Conservation (phyloP, 495 filamentous ascomycete species). For the Penicillium taxi region DNA sequence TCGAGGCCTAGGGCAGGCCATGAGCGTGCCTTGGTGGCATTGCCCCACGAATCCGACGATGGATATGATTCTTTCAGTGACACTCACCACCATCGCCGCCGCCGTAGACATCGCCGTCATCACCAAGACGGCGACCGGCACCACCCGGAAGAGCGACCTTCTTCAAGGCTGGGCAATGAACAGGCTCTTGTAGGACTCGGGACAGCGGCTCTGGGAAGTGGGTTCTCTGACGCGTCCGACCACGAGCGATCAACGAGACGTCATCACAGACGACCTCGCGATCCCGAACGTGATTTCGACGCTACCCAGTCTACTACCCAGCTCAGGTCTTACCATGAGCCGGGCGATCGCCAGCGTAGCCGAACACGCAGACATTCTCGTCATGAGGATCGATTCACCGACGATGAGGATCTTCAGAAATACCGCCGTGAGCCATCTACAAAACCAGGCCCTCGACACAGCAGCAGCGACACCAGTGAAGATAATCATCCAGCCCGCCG, state of each 20-base stretch:
- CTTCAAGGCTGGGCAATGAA: constrained; percentile 6
- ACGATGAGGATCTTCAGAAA: constrained; percentile 33
- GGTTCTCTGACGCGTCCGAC: constrained; percentile 32
- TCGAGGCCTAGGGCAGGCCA: constrained; percentile 21
- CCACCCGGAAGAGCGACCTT: constrained; percentile 23
- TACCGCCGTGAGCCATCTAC: constrained; percentile 27
- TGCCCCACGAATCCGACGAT: constrained; percentile 36
- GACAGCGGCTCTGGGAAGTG: constrained; percentile 33
- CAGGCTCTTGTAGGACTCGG: constrained; percentile 28
- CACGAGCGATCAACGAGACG: constrained; percentile 18
- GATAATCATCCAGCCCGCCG: constrained; percentile 8
- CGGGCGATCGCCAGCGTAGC: constrained; percentile 15
- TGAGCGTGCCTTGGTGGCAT: constrained; percentile 27
- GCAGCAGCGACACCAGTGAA: constrained; percentile 18
- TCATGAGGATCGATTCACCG: constrained; percentile 24
- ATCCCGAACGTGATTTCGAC: constrained; percentile 9
- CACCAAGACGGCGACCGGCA: constrained; percentile 13
- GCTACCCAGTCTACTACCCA: constrained; percentile 10
- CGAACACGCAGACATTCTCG: constrained; percentile 28
- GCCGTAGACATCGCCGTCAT: constrained; percentile 22
- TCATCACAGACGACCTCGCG: constrained; percentile 9
- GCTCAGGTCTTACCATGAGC: constrained; percentile 15
- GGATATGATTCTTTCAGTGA: constrained; percentile 28
- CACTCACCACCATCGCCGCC: constrained; percentile 15
- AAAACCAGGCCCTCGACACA: constrained; percentile 17